These are phyloP conservation scores for Fusarium abutilonis DNA, from an alignment of 2,329 filamentous ascomycete genomes.

Conservation along the genomic window DNA sequence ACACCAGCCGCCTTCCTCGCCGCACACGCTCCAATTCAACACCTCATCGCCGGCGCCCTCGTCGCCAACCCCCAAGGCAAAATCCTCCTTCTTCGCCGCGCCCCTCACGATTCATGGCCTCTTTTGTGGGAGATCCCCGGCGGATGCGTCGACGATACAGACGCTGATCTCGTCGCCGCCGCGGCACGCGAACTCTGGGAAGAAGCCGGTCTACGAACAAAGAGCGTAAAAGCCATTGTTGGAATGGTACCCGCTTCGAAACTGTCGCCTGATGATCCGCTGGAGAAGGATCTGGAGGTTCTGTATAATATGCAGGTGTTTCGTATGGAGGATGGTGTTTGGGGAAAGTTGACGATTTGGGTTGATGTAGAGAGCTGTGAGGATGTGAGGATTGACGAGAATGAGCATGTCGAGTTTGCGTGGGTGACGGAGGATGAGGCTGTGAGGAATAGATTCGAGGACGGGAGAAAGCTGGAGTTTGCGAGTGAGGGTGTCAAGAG, in stretches of 20 bases:
- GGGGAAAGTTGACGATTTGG: slow-evolving; percentile 47
- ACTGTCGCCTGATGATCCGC: slow-evolving; percentile 11
- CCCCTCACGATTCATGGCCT: slow-evolving; percentile 44
- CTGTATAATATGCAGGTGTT: slow-evolving; percentile 41
- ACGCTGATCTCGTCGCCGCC: slow-evolving; percentile 37
- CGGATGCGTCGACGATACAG: slow-evolving; percentile 38
- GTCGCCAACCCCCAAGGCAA: slow-evolving; percentile 35
- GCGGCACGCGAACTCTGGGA: slow-evolving; percentile 59
- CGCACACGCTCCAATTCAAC: slow-evolving; percentile 34
- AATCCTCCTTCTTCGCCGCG: slow-evolving; percentile 42
- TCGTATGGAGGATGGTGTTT: slow-evolving; percentile 37
- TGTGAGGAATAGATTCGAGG: slow-evolving; percentile 36
- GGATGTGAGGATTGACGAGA: slow-evolving; percentile 46
- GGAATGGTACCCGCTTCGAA: slow-evolving; percentile 5
- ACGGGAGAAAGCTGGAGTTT: slow-evolving; percentile 46
- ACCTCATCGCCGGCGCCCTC: slow-evolving; percentile 42
- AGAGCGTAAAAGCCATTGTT: slow-evolving; percentile 40
- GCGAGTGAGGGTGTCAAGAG: slow-evolving; percentile 48
- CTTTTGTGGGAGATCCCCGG: slow-evolving; percentile 43
- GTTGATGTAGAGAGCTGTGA: slow-evolving; percentile 44
- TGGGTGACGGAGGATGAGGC: slow-evolving; percentile 54
- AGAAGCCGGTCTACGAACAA: slow-evolving; percentile 54
- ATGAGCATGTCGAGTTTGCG: slow-evolving; percentile 53
- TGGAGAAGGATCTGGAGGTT: slow-evolving; percentile 38
- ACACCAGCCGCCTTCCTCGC: slow-evolving; percentile 31